Conservation (phyloP, 202 grass and related monocot species). For the Eragrostis tef region DNA sequence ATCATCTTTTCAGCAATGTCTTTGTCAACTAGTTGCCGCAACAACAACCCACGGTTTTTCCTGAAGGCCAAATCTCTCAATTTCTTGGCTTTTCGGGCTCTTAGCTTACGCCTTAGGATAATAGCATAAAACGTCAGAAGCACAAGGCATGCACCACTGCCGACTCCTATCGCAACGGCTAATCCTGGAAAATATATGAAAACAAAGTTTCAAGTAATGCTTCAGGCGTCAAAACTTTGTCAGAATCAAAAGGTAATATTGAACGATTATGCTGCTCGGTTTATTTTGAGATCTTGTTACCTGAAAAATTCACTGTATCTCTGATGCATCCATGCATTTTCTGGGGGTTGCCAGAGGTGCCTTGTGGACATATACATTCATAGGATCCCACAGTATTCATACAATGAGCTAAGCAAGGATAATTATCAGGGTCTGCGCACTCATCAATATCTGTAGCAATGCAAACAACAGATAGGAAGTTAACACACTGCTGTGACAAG, state of each 20-base stretch:
- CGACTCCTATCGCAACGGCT: slow-evolving; percentile 20
- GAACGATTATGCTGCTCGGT: neutral
- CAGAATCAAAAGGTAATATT: neutral
- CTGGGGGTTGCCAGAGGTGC: slow-evolving; percentile 31
- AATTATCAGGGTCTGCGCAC: slow-evolving; percentile 13
- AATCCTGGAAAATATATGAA: slow-evolving; percentile 16
- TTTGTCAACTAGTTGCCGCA: slow-evolving; percentile 40
- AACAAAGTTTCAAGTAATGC: neutral
- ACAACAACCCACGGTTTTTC: slow-evolving; percentile 34
- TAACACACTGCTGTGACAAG: neutral
- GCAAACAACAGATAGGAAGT: neutral
- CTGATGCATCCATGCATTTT: slow-evolving; percentile 21
- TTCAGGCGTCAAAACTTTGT: neutral
- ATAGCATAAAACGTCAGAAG: slow-evolving; percentile 10
- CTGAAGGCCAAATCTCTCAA: slow-evolving; percentile 18
- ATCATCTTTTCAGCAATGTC: slow-evolving; percentile 46
- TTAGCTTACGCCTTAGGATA: slow-evolving; percentile 18
- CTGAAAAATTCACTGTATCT: neutral
- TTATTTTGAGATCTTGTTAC: neutral
- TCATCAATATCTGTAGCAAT: slow-evolving; percentile 52
- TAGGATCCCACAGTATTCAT: slow-evolving; percentile 23
- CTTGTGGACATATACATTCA: slow-evolving; percentile 44
- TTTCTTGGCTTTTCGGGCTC: neutral
- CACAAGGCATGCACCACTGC: neutral
- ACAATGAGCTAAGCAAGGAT: slow-evolving; percentile 46